Conservation (phyloP, 2,329 filamentous ascomycete species). For the Furcasterigmium furcatum region DNA sequence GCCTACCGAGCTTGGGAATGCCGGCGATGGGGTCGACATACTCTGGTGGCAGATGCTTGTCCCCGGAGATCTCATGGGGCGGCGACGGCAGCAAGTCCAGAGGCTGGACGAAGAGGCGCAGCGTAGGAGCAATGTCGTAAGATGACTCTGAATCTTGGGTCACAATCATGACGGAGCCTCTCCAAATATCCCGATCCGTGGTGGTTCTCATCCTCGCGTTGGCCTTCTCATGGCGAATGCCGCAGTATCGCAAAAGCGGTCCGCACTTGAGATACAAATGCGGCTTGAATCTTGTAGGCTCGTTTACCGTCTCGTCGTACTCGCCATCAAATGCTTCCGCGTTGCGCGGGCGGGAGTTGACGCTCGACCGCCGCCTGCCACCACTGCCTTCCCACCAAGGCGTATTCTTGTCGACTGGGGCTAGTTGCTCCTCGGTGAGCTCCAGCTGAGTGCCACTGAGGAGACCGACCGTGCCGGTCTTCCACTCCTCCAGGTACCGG, state of each 20-base stretch:
- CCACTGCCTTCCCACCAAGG: slow-evolving; percentile 75
- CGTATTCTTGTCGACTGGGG: slow-evolving; percentile 44
- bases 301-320: slow-evolving; percentile 54
- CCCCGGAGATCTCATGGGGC: slow-evolving; percentile 63
- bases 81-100: slow-evolving; percentile 79
- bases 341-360: slow-evolving; percentile 46
- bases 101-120: slow-evolving; percentile 84
- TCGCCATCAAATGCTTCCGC: slow-evolving; percentile 65
- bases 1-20: slow-evolving; percentile 78
- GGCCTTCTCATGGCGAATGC: slow-evolving; percentile 65
- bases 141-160: slow-evolving; percentile 81
- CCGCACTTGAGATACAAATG: slow-evolving; percentile 84
- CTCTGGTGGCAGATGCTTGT: slow-evolving; percentile 67
- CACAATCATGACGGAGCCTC: slow-evolving; percentile 93
- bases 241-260: slow-evolving; percentile 84
- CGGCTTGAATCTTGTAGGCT: slow-evolving; percentile 75
- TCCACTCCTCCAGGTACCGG: slow-evolving; percentile 69
- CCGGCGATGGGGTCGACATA: slow-evolving; percentile 89
- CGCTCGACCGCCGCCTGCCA: slow-evolving; percentile 38
- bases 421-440: slow-evolving; percentile 37
- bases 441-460: slow-evolving; percentile 59
- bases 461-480: slow-evolving; percentile 60
- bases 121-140: slow-evolving; percentile 72
- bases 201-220: slow-evolving; percentile 19
- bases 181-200: slow-evolving; percentile 76